Base-by-base conservation (phyloP, 2,329 filamentous ascomycete genomes). In the Lasiodiplodia gonubiensis region DNA sequence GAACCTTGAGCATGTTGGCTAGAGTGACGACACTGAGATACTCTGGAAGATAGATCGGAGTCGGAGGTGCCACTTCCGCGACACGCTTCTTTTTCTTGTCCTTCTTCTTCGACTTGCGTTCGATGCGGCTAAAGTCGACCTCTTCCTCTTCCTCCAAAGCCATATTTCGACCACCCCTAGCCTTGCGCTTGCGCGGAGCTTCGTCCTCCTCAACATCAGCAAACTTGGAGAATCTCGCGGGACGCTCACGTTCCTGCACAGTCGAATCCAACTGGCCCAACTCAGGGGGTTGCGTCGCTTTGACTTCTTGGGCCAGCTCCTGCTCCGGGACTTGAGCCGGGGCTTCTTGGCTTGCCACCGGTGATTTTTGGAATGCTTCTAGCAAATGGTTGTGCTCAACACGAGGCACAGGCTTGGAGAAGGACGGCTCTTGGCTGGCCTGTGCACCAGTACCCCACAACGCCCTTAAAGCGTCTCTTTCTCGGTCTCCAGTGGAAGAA, bases 21-120 rank as follows among this genome's bases (percentile, higher is more conserved):
- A 99, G 81, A 71, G 94, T 92, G 11, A 88, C 86, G n/a, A 97
- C 90, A 73, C 88, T 95, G 78, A 99, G 96, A 73, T 93, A 97
- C 75, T 97, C 92, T 0, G 96, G 96, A 25, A 99, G 82, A 64
- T 90, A 87, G 54, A 99, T 91, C 16, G 76, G 76, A 2, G 71
- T 75, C 4, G 77, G 76, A 12, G 72, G 71, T 14, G 71, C 70
- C 65, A 73, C 75, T 25, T 71, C 70, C 27, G 71, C n/a, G 59
- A 14, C 57, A 23, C 49, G 49, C 27, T 53, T 52, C 30, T 54
- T 51, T 37, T 5, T 59, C 27, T 68, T 66, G 5, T 66, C 49
- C 27, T 63, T 67, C 39, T 51, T 68, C 39, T 75, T 74, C 16
- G 74, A 74, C 53, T 72, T 75, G 68, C 76, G 76, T 71, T 78